Percentiles rank a stretch among this genome's conserved stretches.
phyloP scores from a whole-genome alignment of 1,284 basidiomycete species.

The Cryptococcus sp. region DNA sequence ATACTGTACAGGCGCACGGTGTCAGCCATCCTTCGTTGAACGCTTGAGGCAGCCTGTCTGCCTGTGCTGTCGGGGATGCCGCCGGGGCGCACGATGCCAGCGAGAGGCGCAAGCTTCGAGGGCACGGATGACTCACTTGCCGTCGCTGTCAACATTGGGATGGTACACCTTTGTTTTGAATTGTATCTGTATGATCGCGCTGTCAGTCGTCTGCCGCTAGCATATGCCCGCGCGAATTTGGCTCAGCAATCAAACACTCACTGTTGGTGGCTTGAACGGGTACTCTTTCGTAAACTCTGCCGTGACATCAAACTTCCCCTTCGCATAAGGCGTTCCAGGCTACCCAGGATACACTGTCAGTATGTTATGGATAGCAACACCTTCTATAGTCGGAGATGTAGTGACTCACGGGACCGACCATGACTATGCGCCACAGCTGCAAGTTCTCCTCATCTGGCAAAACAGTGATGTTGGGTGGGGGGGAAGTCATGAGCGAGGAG shows the following conservation, averaged over 20 bases:
- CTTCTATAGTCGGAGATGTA: not conserved
- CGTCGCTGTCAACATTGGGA: conserved; percentile 88
- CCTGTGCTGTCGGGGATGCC: too few relatives aligned
- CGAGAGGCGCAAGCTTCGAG: too few relatives aligned
- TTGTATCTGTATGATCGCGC: conserved; percentile 58
- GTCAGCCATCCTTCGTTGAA: too few relatives aligned
- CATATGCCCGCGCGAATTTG: not conserved
- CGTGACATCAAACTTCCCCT: conserved; percentile 73
- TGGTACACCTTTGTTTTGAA: conserved; percentile 88
- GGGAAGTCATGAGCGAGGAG: conserved; percentile 37
- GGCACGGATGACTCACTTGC: conserved; percentile 59
- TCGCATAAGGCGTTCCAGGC: conserved; percentile 77
- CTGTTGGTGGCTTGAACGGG: conserved; percentile 84
- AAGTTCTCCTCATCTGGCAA: conserved; percentile 69
- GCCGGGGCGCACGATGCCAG: too few relatives aligned
- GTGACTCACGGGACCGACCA: conserved; percentile 67
- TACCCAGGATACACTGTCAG: conserved; percentile 38
- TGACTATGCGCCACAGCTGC: conserved; percentile 70
- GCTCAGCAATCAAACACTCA: conserved; percentile 47
- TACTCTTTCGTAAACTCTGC: conserved; percentile 70
- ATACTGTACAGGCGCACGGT: conserved; percentile 50
- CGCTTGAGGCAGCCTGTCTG: too few relatives aligned
- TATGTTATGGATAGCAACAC: not conserved
- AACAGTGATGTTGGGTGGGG: conserved; percentile 60
- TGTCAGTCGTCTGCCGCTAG: not conserved